Percentiles rank a stretch among this genome's conserved stretches.
phyloP scores from a whole-genome alignment of 148 eudicot species.

The Rheum nobile region DNA sequence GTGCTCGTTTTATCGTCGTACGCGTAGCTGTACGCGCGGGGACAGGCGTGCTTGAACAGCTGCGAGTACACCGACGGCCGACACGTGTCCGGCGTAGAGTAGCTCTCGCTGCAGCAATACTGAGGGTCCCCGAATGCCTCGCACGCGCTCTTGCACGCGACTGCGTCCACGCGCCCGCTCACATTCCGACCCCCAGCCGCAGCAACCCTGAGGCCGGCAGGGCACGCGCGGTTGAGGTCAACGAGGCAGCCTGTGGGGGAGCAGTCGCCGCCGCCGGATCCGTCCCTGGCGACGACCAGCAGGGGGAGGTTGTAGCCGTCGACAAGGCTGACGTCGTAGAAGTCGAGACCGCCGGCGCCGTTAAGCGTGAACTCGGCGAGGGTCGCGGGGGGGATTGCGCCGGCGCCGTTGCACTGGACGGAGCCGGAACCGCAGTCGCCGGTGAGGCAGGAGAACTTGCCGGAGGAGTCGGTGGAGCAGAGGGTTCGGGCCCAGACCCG shows the following conservation, averaged over 20 bases:
- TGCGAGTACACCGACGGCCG: constrained; percentile 55
- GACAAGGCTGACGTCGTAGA: constrained; percentile 90
- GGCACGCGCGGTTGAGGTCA: constrained; percentile 67
- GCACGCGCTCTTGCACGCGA: constrained; percentile 97
- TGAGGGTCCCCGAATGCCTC: constrained; percentile 88
- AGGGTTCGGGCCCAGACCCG: constrained; percentile 87
- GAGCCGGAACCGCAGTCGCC: constrained; percentile 87
- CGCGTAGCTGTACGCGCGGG: constrained; percentile 88
- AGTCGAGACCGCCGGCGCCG: constrained; percentile 84
- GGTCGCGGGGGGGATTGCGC: constrained; percentile 89
- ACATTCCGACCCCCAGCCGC: constrained; percentile 21
- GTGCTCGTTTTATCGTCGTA: constrained; percentile 96
- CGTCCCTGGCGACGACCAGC: constrained; percentile 51
- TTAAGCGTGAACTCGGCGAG: constrained; percentile 88
- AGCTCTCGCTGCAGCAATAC: constrained; percentile 77
- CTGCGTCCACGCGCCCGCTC: constrained; percentile 22
- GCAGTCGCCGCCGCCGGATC: constrained; percentile 53
- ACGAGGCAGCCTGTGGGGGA: constrained; percentile 80
- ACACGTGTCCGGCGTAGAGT: constrained; percentile 78
- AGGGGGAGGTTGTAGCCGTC: constrained; percentile 94
- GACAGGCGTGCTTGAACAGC: constrained; percentile 76
- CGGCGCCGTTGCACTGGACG: constrained; percentile 55
- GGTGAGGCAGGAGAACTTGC: constrained; percentile 56
- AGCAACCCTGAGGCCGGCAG: constrained; percentile 42
- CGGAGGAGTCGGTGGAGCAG: constrained; percentile 42